Percentiles rank a stretch among this genome's conserved stretches.
These are phyloP conservation scores for Nakazawaea wyomingensis DNA, from an alignment of 805 yeast species.

Conservation along the genomic window DNA sequence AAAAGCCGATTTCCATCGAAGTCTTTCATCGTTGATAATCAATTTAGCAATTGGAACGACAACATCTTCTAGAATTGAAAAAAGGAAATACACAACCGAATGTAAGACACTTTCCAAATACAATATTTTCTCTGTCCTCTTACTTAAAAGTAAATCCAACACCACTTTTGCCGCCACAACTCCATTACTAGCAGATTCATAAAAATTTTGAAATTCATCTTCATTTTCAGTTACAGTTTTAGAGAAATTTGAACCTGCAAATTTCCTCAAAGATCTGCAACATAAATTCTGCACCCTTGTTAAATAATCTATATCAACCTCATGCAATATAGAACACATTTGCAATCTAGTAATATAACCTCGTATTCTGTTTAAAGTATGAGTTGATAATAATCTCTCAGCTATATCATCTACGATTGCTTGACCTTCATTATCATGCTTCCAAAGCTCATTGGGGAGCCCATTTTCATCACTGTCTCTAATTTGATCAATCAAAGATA, in stretches of 20 bases:
- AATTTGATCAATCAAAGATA: constrained; percentile 13
- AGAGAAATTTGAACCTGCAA: constrained; percentile 19
- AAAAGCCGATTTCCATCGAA: not conserved
- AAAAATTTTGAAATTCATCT: constrained; percentile 1
- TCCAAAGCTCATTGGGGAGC: constrained; percentile 9
- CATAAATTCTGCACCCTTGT: constrained; percentile 29
- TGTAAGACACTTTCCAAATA: constrained; percentile 40
- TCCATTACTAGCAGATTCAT: constrained; percentile 21
- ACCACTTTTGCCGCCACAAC: constrained; percentile 31
- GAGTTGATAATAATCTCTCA: constrained; percentile 18
- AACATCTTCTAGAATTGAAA: constrained; percentile 27
- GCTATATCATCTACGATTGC: not conserved
- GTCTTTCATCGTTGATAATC: constrained; percentile 5
- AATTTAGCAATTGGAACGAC: constrained; percentile 17
- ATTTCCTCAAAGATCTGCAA: constrained; percentile 22
- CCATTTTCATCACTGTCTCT: constrained; percentile 23
- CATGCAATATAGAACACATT: constrained; percentile 13
- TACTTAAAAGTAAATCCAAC: constrained; percentile 35
- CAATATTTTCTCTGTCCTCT: constrained; percentile 36
- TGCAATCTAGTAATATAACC: constrained; percentile 17
- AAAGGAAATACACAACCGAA: constrained; percentile 35
- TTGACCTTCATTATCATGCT: constrained; percentile 16
- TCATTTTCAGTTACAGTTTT: constrained; percentile 4
- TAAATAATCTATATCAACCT: constrained; percentile 22
- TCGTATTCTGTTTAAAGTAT: constrained; percentile 19